phyloP scores from a whole-genome alignment of 164 flowering plant genomes.

The Piper longum region DNA sequence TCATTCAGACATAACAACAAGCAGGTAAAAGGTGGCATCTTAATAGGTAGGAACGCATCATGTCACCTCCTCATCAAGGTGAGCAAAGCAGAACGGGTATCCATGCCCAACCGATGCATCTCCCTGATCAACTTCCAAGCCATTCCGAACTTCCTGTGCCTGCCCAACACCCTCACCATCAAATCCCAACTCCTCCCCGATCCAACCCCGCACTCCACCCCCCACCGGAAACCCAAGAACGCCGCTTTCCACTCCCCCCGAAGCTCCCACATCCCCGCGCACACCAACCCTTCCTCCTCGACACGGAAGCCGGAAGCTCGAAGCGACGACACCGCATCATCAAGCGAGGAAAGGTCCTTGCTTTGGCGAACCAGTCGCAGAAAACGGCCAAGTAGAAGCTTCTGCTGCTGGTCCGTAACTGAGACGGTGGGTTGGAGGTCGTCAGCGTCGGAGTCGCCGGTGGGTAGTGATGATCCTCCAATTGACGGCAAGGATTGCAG shows the following conservation, averaged over 20 bases:
- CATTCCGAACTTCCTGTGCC: conserved; percentile 39
- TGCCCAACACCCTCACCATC: conserved; percentile 70
- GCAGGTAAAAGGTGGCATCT: background rate
- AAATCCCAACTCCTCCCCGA: conserved; percentile 30
- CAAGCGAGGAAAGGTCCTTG: conserved; percentile 23
- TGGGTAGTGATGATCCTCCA: background rate
- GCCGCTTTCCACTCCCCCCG: conserved; percentile 67
- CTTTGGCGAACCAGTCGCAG: conserved; percentile 22
- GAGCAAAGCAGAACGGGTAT: conserved; percentile 36
- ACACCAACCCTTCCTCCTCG: conserved; percentile 21
- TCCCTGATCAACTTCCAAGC: conserved; percentile 71
- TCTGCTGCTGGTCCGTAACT: background rate
- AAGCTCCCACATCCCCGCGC: conserved; percentile 43
- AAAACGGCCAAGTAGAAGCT: conserved; percentile 8
- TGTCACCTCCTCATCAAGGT: conserved; percentile 67
- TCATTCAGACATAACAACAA: background rate
- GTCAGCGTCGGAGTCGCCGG: background rate
- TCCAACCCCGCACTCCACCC: conserved; percentile 27
- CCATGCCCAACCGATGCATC: conserved; percentile 23
- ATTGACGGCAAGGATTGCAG: background rate
- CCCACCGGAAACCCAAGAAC: conserved; percentile 65
- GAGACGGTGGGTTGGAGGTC: background rate
- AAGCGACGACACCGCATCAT: conserved; percentile 36
- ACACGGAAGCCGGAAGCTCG: conserved; percentile 29
- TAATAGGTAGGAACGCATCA: conserved; percentile 1